These are phyloP conservation scores for Bremia lactucae DNA, from an alignment of 352 stramenopile genomes.

Conservation along the genomic window DNA sequence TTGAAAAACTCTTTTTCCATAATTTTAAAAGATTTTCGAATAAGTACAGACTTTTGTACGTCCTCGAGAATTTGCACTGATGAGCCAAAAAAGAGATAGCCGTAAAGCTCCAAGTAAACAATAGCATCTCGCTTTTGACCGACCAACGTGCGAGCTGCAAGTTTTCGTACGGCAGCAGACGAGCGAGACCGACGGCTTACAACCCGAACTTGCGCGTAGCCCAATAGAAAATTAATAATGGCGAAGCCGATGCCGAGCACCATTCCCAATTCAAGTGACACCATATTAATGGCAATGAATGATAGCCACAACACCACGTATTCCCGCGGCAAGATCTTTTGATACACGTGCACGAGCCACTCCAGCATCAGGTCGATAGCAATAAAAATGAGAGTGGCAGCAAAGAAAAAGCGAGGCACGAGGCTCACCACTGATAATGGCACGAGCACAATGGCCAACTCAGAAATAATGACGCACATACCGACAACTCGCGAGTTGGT, in stretches of 20 bases:
- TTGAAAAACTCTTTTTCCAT: slow-evolving; percentile 11
- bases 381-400: slow-evolving; percentile 94
- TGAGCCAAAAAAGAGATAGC: slow-evolving; percentile 81
- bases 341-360: slow-evolving; percentile 88
- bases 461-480: slow-evolving; percentile 79
- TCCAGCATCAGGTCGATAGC: slow-evolving; percentile 94
- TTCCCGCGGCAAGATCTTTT: slow-evolving; percentile 80
- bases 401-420: slow-evolving; percentile 96
- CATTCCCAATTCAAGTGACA: slow-evolving; percentile 95
- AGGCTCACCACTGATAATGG: slow-evolving; percentile 92
- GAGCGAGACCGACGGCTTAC: slow-evolving; percentile 47
- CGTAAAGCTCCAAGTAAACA: slow-evolving; percentile 71
- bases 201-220: slow-evolving; percentile 65
- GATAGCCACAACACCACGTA: slow-evolving; percentile 89
- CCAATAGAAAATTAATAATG: slow-evolving; percentile 78
- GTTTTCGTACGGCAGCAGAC: slow-evolving; percentile 58
- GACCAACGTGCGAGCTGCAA: slow-evolving; percentile 46
- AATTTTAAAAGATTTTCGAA: slow-evolving; percentile 30
- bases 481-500: slow-evolving; percentile 87
- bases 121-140: slow-evolving; percentile 60
- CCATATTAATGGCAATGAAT: slow-evolving; percentile 90
- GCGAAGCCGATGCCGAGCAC: slow-evolving; percentile 85
- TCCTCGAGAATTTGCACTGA: slow-evolving; percentile 76
- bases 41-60: slow-evolving; percentile 62
- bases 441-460: slow-evolving; percentile 83